phyloP scores from a whole-genome alignment of 1,284 basidiomycete species.

The Moniliella sp. region DNA sequence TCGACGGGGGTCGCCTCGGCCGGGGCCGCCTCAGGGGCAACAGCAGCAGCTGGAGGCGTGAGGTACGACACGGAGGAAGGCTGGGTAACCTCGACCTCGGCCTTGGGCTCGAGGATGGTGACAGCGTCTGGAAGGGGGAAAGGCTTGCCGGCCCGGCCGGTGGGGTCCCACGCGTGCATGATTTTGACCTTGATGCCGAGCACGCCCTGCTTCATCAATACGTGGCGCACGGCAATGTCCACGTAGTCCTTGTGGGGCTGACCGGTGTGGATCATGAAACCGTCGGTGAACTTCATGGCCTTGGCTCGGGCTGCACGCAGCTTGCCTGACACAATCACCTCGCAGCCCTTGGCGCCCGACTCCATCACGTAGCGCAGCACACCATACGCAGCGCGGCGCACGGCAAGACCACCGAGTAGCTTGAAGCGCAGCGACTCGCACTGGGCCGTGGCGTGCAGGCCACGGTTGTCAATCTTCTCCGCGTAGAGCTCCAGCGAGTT shows the following conservation, averaged over 20 bases:
- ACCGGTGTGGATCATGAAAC: constrained; percentile 99
- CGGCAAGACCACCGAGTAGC: constrained; percentile 94
- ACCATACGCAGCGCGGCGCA: constrained; percentile 97
- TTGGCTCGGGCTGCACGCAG: constrained; percentile 98
- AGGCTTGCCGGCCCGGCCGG: constrained; percentile 55
- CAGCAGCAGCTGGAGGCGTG: no score
- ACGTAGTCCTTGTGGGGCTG: constrained; percentile 92
- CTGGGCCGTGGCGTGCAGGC: constrained; percentile 92
- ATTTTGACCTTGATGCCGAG: constrained; percentile 99
- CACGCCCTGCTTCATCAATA: constrained; percentile 94
- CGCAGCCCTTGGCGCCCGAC: constrained; percentile 96
- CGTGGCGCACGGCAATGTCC: constrained; percentile 92
- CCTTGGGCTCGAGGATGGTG: constrained; percentile 61
- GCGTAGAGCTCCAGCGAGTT: constrained; percentile 96
- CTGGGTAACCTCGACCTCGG: constrained; percentile 38
- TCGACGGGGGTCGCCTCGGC: no score
- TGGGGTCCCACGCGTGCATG: constrained; percentile 90
- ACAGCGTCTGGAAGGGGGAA: constrained; percentile 91
- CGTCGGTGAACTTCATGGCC: constrained; percentile 99
- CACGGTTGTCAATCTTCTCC: constrained; percentile 97
- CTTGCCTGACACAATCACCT: constrained; percentile 98
- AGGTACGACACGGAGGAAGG: constrained; percentile 32
- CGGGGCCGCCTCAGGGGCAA: no score
- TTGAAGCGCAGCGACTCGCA: constrained; percentile 98
- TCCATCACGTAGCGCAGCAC: constrained; percentile 99